Evolutionary conservation across 2,329 filamentous ascomycete species (phyloP).

Genomic region (Fusarium floridanum): DNA sequence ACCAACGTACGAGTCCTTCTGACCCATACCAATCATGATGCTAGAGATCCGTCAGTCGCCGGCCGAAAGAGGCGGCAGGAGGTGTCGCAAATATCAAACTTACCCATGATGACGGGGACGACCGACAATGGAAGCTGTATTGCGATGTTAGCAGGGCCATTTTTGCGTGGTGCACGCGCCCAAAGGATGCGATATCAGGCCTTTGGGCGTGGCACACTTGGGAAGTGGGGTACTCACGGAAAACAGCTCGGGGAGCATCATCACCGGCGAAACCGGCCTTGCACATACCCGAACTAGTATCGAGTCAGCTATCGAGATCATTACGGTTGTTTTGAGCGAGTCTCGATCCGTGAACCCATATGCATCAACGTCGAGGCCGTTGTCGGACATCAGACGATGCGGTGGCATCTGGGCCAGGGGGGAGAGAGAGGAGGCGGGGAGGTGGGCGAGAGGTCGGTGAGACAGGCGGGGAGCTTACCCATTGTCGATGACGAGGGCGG

Average conservation of each 20-base stretch:
- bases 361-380: slow-evolving; percentile 29
- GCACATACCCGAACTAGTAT: slow-evolving; percentile 97
- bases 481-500: slow-evolving; percentile 99
- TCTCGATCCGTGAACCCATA: slow-evolving; percentile 9
- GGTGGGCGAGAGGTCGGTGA: slow-evolving; percentile 52
- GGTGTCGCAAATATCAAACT: slow-evolving; percentile 56
- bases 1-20: slow-evolving; percentile 99
- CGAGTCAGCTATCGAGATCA: slow-evolving; percentile 53
- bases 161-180: slow-evolving; percentile 16
- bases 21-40: slow-evolving; percentile 99
- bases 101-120: slow-evolving; percentile 99
- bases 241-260: slow-evolving; percentile 99
- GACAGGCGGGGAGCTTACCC: slow-evolving; percentile 80
- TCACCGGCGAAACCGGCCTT: slow-evolving; percentile 99
- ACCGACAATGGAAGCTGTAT: slow-evolving; percentile 95
- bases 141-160: slow-evolving; percentile 52
- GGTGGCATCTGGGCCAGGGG: slow-evolving; percentile 39
- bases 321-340: slow-evolving; percentile 6
- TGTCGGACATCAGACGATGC: slow-evolving; percentile 42
- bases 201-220: slow-evolving; percentile 31
- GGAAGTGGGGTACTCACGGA: slow-evolving; percentile 82
- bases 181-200: slow-evolving; percentile 31
- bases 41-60: slow-evolving; percentile 61
- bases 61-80: slow-evolving; percentile 21
- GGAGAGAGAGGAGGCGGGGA: slow-evolving; percentile 35